These are phyloP conservation scores for Rugonectria rugulosa DNA, from an alignment of 2,329 filamentous ascomycete species.

Conservation along the genomic window DNA sequence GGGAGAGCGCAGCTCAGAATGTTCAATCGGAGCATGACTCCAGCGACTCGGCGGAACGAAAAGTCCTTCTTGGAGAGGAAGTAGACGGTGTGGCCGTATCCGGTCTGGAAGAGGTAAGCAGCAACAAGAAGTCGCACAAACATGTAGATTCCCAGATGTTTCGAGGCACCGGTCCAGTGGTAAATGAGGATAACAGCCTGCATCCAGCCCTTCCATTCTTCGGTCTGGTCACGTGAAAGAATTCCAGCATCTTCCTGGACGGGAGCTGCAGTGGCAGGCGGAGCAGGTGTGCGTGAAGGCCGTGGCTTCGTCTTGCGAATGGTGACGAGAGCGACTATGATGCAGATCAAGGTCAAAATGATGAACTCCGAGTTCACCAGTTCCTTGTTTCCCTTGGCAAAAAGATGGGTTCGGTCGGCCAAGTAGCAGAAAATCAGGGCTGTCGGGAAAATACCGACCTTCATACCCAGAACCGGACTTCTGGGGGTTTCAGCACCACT, in stretches of 20 bases:
- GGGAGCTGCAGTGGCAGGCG: slow-evolving; percentile 5
- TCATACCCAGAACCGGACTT: slow-evolving; percentile 29
- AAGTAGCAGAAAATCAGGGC: slow-evolving; percentile 39
- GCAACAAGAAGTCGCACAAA: slow-evolving; percentile 62
- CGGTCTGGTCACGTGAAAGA: slow-evolving; percentile 59
- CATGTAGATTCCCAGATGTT: slow-evolving; percentile 58
- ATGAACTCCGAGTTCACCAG: slow-evolving; percentile 29
- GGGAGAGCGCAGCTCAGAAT: slow-evolving; percentile 60
- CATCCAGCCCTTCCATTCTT: slow-evolving; percentile 75
- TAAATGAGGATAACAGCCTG: slow-evolving; percentile 62
- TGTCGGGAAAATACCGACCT: slow-evolving; percentile 36
- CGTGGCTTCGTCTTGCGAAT: slow-evolving; percentile 28
- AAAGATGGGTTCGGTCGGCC: slow-evolving; percentile 40
- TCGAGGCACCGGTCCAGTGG: slow-evolving; percentile 63
- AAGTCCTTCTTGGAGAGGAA: slow-evolving; percentile 65
- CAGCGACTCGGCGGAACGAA: slow-evolving; percentile 59
- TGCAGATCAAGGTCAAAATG: slow-evolving; percentile 22
- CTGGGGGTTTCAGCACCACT: slow-evolving; percentile 19
- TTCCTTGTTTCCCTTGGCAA: slow-evolving; percentile 39
- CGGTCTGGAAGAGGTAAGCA: slow-evolving; percentile 68
- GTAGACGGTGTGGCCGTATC: slow-evolving; percentile 67
- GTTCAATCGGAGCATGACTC: slow-evolving; percentile 65
- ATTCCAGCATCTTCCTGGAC: slow-evolving; percentile 30
- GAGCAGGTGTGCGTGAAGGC: slow-evolving; percentile 20
- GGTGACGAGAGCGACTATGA: slow-evolving; percentile 22